Base-by-base conservation (phyloP, 2,329 filamentous ascomycete genomes). In the Hypoxylon sp. region DNA sequence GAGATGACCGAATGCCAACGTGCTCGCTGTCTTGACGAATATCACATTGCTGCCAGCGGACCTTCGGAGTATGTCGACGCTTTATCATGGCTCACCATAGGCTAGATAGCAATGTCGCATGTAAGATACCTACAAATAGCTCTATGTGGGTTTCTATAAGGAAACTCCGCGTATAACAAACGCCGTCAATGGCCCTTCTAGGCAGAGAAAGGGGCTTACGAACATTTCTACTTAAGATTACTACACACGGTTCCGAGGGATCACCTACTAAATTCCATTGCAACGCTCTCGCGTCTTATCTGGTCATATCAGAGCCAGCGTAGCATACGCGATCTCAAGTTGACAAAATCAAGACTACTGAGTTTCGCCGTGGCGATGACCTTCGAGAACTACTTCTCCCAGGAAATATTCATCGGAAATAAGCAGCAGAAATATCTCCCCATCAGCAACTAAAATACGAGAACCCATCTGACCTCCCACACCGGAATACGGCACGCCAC, bases 401-500 rank as follows among this genome's bases (percentile, higher is more conserved):
- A 16, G 54, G 25, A 19, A 47, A 47, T 27, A 37, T 7, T 39
- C 30, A 12, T 41, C 59, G 59, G 59, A 62, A 55, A 56, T 50
- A 62, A 62, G 21, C 30, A 62, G 21, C 30, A 30, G 16, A 19
- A 7, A 32, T 50, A 43, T 48, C 51, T 41, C 30, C 51, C 39
- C 52, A 48, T 48, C 45, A 56, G 62, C 58, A 52, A 32, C 32
- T 23, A 23, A 37, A 63, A 57, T 60, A 63, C 60, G 56, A 56
- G 53, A 5, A 27, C 19, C 34, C 50, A 46, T 47, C 54, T 46
- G 16, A 32, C 53, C 39, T 41, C 27, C 46, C 37, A 30, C 34
- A 25, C 30, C 57, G 57, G 65, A 54, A 52, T 27, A 65, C 65
- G 61, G 60, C 55, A 64, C 64, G 30, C 11, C 52, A 62, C 34